Evolutionary conservation across 2,329 filamentous ascomycete species (phyloP).

Genomic region (Talaromyces sp.): DNA sequence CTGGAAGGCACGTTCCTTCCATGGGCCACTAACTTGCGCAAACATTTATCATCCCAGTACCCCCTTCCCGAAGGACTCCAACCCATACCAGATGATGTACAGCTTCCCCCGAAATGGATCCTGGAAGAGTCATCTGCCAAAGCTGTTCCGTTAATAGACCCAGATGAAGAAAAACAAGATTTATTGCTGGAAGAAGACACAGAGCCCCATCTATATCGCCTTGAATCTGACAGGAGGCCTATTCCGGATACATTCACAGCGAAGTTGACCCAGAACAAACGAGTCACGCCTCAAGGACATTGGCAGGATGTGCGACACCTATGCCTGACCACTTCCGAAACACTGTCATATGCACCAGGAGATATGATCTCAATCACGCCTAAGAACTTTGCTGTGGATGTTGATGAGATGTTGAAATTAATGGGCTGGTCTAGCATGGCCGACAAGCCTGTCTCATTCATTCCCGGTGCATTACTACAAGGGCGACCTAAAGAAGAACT

Average conservation of each 20-base stretch:
- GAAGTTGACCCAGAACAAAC: conserved; percentile 61
- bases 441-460: conserved; percentile 62
- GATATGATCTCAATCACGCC: conserved; percentile 80
- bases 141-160: conserved; percentile 7
- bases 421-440: conserved; percentile 76
- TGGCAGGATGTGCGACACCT: conserved; percentile 93
- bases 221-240: conserved; percentile 51
- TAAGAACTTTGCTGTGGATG: conserved; percentile 79
- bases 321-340: conserved; percentile 51
- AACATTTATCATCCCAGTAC: conserved; percentile 62
- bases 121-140: conserved; percentile 33
- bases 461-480: conserved; percentile 26
- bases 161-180: neutral
- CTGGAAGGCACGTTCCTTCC: conserved; percentile 77
- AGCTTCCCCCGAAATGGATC: conserved; percentile 72
- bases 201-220: conserved; percentile 20
- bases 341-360: conserved; percentile 61
- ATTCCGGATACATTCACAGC: conserved; percentile 58
- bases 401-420: conserved; percentile 69
- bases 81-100: conserved; percentile 69
- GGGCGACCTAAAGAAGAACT: conserved; percentile 21
- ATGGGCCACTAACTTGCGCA: conserved; percentile 68
- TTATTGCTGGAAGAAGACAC: neutral
- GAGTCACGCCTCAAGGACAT: conserved; percentile 71
- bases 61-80: conserved; percentile 65